Evolutionary conservation across 2,329 filamentous ascomycete genomes (phyloP), one percentile per base, ranked within the genome.

Genomic region (Chaetomium olivaceum): DNA sequence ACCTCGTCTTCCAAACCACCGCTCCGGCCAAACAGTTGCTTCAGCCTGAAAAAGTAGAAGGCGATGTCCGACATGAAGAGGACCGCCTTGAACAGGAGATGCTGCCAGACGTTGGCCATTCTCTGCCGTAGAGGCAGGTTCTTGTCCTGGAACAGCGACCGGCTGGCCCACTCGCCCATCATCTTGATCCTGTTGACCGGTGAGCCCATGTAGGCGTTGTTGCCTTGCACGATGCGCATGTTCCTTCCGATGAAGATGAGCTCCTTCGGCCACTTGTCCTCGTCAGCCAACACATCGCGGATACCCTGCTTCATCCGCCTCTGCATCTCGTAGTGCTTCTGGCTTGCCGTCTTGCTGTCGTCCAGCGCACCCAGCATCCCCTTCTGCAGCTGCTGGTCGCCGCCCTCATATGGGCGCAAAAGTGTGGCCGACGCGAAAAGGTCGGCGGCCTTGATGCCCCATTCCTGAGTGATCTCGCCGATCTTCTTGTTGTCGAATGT

Each of bases 171-270:
- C 65, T 88, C 83, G 25, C 93, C 93, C 68, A 95, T 97, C 76
- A 96, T 93, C 80, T 97, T 97, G 77, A 98, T 87, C 1, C 95
- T 83, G 77, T 97, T 97, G 52, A 97, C 92, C 0, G 93, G 93
- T 0, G 89, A 92, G 25, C 93, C 93, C 60, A 97, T 85, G 77
- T 91, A 94, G 75, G 96, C 92, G 76, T 97, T 96, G 78, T 96
- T 96, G 6, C 89, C 92, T 78, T 97, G 93, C 2, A 97, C 93
- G 73, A 97, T 97, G 61, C 93, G 87, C 82, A 97, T 87, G 76
- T 96, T 97, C 48, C 93, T 87, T 1, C 92, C 92, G 72, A 97
- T 93, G 77, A 97, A 97, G 73, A 97, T 88, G 65, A 97, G 88
- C 76, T 96, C 93, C 74, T 91, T 90, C 4, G 93, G 93, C 88